A percentile compares a stretch with the other conserved stretches of the same genome.
Evolutionary conservation across 2,329 filamentous ascomycete genomes (phyloP).

Genomic region (Chaetomium globosum): DNA sequence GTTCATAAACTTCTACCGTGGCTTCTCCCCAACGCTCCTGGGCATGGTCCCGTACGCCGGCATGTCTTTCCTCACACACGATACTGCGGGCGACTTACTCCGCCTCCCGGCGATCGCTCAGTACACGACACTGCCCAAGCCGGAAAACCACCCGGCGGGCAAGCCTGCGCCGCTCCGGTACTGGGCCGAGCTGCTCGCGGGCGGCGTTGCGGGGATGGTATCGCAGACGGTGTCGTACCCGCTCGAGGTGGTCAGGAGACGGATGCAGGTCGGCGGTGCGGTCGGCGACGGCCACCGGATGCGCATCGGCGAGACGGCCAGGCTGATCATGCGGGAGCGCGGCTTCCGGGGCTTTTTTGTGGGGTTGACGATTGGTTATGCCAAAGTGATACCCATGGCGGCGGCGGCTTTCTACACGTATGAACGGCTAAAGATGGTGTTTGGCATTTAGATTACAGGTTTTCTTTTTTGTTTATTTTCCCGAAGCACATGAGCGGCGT

Average conservation of each 20-base stretch:
- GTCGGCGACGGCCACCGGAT: slow-evolving; percentile 85
- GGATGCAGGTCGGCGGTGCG: slow-evolving; percentile 96
- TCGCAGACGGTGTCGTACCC: slow-evolving; percentile 94
- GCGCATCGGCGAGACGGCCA: slow-evolving; percentile 75
- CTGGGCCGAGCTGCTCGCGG: slow-evolving; percentile 83
- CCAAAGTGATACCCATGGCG: slow-evolving; percentile 88
- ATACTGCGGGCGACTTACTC: slow-evolving; percentile 82
- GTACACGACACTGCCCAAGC: slow-evolving; percentile 74
- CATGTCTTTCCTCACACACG: slow-evolving; percentile 92
- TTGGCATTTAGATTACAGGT: slow-evolving; percentile 61
- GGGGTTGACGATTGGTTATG: slow-evolving; percentile 89
- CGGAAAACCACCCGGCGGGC: slow-evolving; percentile 54
- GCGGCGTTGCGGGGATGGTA: slow-evolving; percentile 82
- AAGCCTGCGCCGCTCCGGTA: slow-evolving; percentile 75
- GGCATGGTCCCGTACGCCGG: slow-evolving; percentile 98
- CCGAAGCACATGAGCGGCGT: slow-evolving; percentile 30
- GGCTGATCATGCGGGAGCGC: slow-evolving; percentile 72
- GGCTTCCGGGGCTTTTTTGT: slow-evolving; percentile 87
- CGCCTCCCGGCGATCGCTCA: slow-evolving; percentile 67
- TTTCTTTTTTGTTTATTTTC: slow-evolving; percentile 14
- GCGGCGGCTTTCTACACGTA: slow-evolving; percentile 71
- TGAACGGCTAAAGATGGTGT: slow-evolving; percentile 62
- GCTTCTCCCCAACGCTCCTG: slow-evolving; percentile 84
- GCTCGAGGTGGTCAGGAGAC: slow-evolving; percentile 83
- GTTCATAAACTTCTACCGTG: slow-evolving; percentile 89